Evolutionary conservation across 768 basidiomycete genomes (phyloP).

Genomic region (Termitomyces sp.): DNA sequence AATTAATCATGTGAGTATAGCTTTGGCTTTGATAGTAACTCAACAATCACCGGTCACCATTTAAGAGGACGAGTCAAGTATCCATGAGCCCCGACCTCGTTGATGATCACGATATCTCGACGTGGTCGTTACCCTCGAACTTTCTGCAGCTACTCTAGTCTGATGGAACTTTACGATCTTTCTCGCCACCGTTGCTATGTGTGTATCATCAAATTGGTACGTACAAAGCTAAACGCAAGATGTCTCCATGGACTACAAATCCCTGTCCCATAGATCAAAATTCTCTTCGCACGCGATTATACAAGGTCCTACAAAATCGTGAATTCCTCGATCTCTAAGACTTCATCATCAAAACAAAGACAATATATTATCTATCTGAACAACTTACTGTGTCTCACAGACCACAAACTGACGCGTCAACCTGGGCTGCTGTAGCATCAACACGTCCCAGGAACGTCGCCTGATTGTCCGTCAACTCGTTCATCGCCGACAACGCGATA

Average conservation of each 20-base stretch:
- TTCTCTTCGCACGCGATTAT: background rate
- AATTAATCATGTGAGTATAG: too few relatives aligned
- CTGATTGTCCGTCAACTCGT: constrained; percentile 25
- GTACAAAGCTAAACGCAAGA: background rate
- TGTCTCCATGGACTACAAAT: background rate
- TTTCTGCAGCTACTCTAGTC: background rate
- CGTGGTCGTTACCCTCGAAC: background rate
- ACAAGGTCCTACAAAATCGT: background rate
- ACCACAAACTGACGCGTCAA: constrained; percentile 21
- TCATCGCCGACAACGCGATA: constrained; percentile 24
- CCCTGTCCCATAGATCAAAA: background rate
- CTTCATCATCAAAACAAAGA: background rate
- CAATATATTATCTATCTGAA: too few relatives aligned
- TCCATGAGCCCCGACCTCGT: too few relatives aligned
- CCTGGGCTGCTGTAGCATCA: constrained; percentile 12
- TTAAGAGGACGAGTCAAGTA: too few relatives aligned
- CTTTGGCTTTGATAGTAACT: too few relatives aligned
- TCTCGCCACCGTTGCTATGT: background rate
- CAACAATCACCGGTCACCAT: too few relatives aligned
- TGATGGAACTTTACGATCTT: background rate
- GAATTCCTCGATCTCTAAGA: background rate
- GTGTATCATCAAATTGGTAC: background rate
- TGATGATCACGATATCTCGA: background rate
- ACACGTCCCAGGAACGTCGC: constrained; percentile 23
- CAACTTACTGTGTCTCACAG: constrained; percentile 4